A percentile compares a stretch with the other conserved stretches of the same genome.
phyloP scores from a whole-genome alignment of 140 eudicot species.

The Anethum foeniculum region DNA sequence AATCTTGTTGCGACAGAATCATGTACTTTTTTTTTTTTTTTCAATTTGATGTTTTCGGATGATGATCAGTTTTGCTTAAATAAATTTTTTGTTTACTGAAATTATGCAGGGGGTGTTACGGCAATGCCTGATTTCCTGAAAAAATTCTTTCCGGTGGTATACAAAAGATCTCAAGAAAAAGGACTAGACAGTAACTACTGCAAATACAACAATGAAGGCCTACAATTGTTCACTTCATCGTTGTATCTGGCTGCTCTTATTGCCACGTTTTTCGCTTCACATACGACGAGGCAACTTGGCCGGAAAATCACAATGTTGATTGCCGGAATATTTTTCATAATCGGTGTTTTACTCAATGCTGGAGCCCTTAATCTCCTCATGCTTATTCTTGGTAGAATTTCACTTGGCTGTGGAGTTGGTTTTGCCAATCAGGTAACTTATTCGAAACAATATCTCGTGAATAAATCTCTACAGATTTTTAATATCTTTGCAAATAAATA shows the following conservation, averaged over 20 bases:
- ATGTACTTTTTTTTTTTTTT: neutral
- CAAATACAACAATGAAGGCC: slow-evolving; percentile 81
- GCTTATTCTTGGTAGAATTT: slow-evolving; percentile 83
- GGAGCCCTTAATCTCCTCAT: slow-evolving; percentile 65
- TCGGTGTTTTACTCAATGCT: slow-evolving; percentile 65
- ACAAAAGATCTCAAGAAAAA: slow-evolving; percentile 16
- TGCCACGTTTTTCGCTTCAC: slow-evolving; percentile 81
- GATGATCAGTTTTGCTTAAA: too few relatives aligned
- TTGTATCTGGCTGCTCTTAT: slow-evolving; percentile 73
- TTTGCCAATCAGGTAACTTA: slow-evolving; percentile 78
- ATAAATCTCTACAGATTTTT: neutral
- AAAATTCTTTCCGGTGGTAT: slow-evolving; percentile 76
- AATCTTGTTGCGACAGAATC: neutral
- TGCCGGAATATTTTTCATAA: slow-evolving; percentile 69
- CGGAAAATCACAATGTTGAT: slow-evolving; percentile 69
- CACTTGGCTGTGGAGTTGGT: slow-evolving; percentile 95
- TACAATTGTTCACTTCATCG: slow-evolving; percentile 80
- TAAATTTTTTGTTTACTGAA: too few relatives aligned
- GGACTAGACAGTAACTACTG: slow-evolving; percentile 48
- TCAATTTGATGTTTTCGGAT: too few relatives aligned
- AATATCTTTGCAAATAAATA: neutral
- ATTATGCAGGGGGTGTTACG: slow-evolving; percentile 72
- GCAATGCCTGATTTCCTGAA: slow-evolving; percentile 59
- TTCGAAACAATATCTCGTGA: neutral
- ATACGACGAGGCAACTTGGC: slow-evolving; percentile 67